phyloP scores from a whole-genome alignment of 495 filamentous ascomycete genomes.

The Darksidea phi region DNA sequence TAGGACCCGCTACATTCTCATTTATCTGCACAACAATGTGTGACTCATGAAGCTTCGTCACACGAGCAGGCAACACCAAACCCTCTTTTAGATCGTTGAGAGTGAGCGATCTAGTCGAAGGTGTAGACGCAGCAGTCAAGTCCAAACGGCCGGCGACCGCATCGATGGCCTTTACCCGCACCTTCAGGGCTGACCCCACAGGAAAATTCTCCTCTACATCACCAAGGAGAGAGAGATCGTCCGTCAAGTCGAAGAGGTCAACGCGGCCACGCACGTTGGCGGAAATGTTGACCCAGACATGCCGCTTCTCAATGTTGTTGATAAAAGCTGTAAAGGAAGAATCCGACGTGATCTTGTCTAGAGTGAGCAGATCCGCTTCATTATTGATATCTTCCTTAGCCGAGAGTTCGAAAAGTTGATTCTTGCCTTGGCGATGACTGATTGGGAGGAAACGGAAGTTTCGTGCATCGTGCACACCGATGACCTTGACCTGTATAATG shows the following conservation, averaged over 20 bases:
- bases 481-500: constrained; percentile 67
- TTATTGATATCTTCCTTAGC: constrained; percentile 63
- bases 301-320: constrained; percentile 77
- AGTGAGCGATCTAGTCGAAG: constrained; percentile 55
- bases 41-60: constrained; percentile 83
- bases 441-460: constrained; percentile 92
- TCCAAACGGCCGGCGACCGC: constrained; percentile 71
- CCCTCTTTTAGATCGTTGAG: constrained; percentile 68
- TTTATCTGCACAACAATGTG: constrained; percentile 82
- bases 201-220: constrained; percentile 83
- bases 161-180: constrained; percentile 74
- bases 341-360: constrained; percentile 72
- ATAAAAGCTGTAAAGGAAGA: constrained; percentile 75
- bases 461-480: constrained; percentile 85
- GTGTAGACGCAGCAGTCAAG: constrained; percentile 66
- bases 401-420: constrained; percentile 81
- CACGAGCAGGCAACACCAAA: constrained; percentile 75
- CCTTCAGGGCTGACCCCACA: constrained; percentile 77
- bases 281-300: constrained; percentile 84
- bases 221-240: constrained; percentile 73
- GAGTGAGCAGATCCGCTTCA: constrained; percentile 59
- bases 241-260: constrained; percentile 74
- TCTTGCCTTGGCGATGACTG: constrained; percentile 72
- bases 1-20: constrained; percentile 67
- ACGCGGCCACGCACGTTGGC: constrained; percentile 88